phyloP scores from a whole-genome alignment of 306 rosid species.

The Cicer cuneatum region DNA sequence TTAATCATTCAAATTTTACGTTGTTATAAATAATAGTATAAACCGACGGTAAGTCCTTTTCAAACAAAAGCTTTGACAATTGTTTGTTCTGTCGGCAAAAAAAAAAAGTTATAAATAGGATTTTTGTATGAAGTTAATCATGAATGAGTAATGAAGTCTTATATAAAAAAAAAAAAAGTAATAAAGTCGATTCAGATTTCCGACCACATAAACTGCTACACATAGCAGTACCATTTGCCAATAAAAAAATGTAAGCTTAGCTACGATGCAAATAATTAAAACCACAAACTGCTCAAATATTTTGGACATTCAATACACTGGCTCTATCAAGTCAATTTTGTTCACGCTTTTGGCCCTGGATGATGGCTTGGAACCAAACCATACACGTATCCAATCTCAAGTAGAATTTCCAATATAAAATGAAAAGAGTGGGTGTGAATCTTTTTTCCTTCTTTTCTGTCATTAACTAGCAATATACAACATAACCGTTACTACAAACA shows the following conservation, averaged over 20 bases:
- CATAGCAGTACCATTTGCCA: background rate
- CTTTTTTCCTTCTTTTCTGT: constrained; percentile 17
- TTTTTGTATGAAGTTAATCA: background rate
- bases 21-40: no score
- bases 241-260: background rate
- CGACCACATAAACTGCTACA: background rate
- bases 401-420: constrained; percentile 7
- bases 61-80: background rate
- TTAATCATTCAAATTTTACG: no score
- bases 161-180: background rate
- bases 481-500: constrained; percentile 46
- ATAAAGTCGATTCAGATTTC: background rate
- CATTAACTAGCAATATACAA: constrained; percentile 51
- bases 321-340: constrained; percentile 10
- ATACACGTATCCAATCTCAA: constrained; percentile 28
- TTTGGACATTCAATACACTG: constrained; percentile 1
- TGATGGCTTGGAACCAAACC: constrained; percentile 4
- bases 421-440: constrained; percentile 17
- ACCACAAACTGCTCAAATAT: background rate
- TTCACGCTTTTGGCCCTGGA: background rate
- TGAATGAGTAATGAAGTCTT: background rate
- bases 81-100: constrained; percentile 12
- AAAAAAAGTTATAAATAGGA: no score
- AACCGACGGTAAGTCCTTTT: no score
- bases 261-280: background rate